Base-by-base conservation (phyloP, 1,284 basidiomycete genomes). In the Cutaneotrichosporon dermatis region DNA sequence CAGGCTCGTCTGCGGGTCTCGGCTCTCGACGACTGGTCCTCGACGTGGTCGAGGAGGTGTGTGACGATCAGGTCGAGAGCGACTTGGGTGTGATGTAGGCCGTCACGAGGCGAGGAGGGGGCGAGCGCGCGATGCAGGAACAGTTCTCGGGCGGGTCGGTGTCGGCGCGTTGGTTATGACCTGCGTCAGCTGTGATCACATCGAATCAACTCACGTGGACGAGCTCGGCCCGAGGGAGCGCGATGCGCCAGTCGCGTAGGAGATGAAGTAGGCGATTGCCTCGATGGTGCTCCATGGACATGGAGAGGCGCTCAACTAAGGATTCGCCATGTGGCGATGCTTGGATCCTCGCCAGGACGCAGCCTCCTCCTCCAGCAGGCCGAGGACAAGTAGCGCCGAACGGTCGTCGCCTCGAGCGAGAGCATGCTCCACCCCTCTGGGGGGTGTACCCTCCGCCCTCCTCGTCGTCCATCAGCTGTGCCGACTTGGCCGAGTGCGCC, bases 1-100 rank as follows among this genome's bases (percentile, higher is more conserved):
- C 44, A 77, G 62, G 35, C 65, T 66, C 5, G 71, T 71, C 58
- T 77, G 76, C 3, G 77, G 77, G 63, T 79, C 75, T 77, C 74
- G n/a, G 65, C 53, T 10, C 69, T 61, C 6, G 61, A 56, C 0
- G 57, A 50, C 13, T 65, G 58, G 43, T 76, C 72, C 43, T 71
- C 64, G 1, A 61, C 58, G 4, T 57, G 54, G 33, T 71, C 62
- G 6, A 76, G 55, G 13, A 74, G 63, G 6, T 69, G 60, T 5
- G 59, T 59, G 3, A 58, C 54, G 34, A 70, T 55, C 1, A 71
- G 42, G 6, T 63, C 62, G 3, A 71, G 59, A 75, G 56, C 4
- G 58, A 37, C 1, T 50, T 35, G 2, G 74, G 66, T 8, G 65
- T 55, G 34, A 68, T 66, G 41, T 57, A 57, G 2, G 54, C 55